phyloP scores from a whole-genome alignment of 2,329 filamentous ascomycete genomes.

The Fusarium liriodendri region DNA sequence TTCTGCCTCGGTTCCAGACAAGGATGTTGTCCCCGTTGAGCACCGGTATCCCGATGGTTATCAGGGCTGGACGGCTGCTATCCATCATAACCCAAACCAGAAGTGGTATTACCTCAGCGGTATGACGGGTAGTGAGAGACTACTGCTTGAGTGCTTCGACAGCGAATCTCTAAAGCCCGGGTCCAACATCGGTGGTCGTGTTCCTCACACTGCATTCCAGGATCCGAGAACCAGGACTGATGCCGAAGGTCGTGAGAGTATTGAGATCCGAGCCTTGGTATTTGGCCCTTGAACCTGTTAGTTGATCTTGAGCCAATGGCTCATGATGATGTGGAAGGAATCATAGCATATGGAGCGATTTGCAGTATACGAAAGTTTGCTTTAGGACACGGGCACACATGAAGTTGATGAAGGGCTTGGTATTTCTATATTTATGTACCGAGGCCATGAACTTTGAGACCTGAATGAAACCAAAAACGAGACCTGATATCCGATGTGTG shows the following conservation, averaged over 20 bases:
- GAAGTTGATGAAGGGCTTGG: constrained; percentile 18
- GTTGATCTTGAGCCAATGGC: not conserved
- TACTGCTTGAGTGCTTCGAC: constrained; percentile 84
- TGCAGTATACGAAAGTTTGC: not conserved
- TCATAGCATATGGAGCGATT: not conserved
- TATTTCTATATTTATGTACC: constrained; percentile 40
- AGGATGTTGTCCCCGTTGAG: constrained; percentile 77
- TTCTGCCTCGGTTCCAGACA: constrained; percentile 68
- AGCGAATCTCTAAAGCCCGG: constrained; percentile 66
- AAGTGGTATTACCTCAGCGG: constrained; percentile 85
- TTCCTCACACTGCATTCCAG: constrained; percentile 82
- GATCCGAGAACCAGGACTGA: constrained; percentile 78
- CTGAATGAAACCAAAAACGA: constrained; percentile 19
- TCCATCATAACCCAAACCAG: constrained; percentile 70
- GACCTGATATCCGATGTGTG: constrained; percentile 1
- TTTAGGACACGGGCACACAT: not conserved
- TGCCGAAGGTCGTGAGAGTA: constrained; percentile 83
- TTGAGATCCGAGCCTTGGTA: constrained; percentile 87
- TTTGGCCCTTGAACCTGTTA: constrained; percentile 69
- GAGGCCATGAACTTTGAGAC: constrained; percentile 10
- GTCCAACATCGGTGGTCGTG: constrained; percentile 63
- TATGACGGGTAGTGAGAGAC: constrained; percentile 78
- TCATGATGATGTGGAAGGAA: not conserved
- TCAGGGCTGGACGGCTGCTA: constrained; percentile 78
- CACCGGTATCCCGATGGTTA: constrained; percentile 75